Base-by-base conservation (phyloP, 768 basidiomycete genomes). In the Crassisporium funariophilum region DNA sequence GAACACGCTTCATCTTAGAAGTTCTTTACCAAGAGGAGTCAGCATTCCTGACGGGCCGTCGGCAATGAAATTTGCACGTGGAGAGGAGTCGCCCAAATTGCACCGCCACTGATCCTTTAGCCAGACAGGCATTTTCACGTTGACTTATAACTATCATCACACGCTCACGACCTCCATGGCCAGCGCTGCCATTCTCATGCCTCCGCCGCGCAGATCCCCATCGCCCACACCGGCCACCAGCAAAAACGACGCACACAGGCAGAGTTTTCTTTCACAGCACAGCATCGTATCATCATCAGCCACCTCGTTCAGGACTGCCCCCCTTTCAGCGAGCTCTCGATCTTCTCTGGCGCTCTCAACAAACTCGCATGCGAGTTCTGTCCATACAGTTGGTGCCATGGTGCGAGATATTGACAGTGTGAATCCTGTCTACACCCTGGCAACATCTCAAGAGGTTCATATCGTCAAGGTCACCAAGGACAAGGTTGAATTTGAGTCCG, bases 391-490 rank as follows among this genome's bases (percentile, higher is more conserved):
- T 37, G 25, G 54, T 50, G 24, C 51, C 22, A 45, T 34, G 43
- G 34, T 41, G 4, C 34, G 50, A 29, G 54, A 56, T 41, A 24
- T 25, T 25, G 49, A 44, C 41, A 35, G 46, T 41, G 54, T 55
- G 19, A 73, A 71, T 23, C 54, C 54, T 3, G 33, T 53, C 17
- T 53, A 53, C 21, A 35, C 47, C n/a, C 47, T 49, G 36, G 31
- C 44, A 6, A 45, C 58, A 17, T 46, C 73, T 12, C 75, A 79
- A 54, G 78, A 81, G 50, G 61, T 81, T 12, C 81, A 80, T 53
- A 70, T 83, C 41, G 63, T 82, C 44, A 77, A 77, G 57, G 75
- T 83, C 39, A 75, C 78, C 4, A 66, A 70, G 22, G 78, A 83
- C 42, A 44, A 24, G 57, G 69, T 79, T 46, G 61, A 72, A 48